Evolutionary conservation across 257 asterid genomes (phyloP), one percentile per base, ranked within the genome.

Genomic region (Capsicum chinense): DNA sequence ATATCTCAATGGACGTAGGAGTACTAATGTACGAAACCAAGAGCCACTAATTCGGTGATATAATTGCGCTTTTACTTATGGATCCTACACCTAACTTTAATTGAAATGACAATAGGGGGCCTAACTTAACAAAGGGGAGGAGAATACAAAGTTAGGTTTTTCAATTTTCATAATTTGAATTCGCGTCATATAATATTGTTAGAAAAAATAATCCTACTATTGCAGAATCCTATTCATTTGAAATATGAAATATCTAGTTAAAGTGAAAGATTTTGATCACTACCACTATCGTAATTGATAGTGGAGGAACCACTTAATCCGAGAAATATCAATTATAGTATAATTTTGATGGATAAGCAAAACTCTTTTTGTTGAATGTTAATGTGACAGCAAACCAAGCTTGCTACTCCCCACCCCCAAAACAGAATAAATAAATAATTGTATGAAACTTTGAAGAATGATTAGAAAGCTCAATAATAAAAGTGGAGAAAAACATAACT

Each of bases 11-110:
- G 26, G 26, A 26, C 26, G 1, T 26, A 39, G 44, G 44, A 39
- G 5, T 39, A 60, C 13, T n/a, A 60, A 60, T 60, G 67, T n/a
- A 60, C 70, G 26, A 9, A 62, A n/a, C 7, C 21, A 15, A 37
- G 6, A 68, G 76, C 76, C 52, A 37, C 76, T 37, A 68, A 37
- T 68, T 68, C 76, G 76, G 52, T 37, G 76, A 37, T 37, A 39
- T 68, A 68, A 68, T 68, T 37, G 52, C 50, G 15, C 44, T 39
- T 39, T 39, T 39, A 39, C 35, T 67, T 35, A 67, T 37, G 50
- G 9, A 35, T 7, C 78, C 52, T 68, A 68, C 78, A 42, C 52
- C 52, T 0, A 37, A 37, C 52, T 3, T 68, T 68, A 7, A 68
- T 68, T 37, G 15, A 67, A 37, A 13, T 7, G 21, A 6, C 21